Base-by-base conservation (phyloP, 306 rosid genomes). In the Cicer bijugum region DNA sequence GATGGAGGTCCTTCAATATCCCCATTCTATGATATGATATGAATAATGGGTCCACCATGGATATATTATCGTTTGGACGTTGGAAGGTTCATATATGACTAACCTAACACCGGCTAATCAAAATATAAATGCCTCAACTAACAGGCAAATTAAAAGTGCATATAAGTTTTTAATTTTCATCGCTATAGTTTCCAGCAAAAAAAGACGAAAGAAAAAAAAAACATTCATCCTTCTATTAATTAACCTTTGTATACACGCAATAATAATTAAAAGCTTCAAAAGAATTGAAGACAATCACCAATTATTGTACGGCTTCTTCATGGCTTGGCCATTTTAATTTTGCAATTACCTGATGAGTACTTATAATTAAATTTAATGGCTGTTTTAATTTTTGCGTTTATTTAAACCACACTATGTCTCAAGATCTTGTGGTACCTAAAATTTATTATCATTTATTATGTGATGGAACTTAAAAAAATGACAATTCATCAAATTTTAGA, bases 1-100 rank as follows among this genome's bases (percentile, higher is more conserved):
- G 35, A 28, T 69, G 15, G 20, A 69, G 40, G 77, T 17, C 39
- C 65, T 75, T 70, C 81, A 79, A 75, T 78, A 78, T 28, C 35
- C 67, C 74, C 61, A 20, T 50, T 74, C 1, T 14, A 51, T 6
- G 1, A 23, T 38, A 55, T 7, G 46, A 28, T 28, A 28, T 4
- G 35, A 28, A 55, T 74, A 23, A 35, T 46, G 67, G 67, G 43
- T 19, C 66, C 82, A 77, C 59, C 59, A 76, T 68, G 37, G 20
- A 76, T 69, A 28, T 28, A 4, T 7, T 44, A 37, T 46, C 12
- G 19, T 64, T 8, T n/a, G 4, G 55, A 53, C 53, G 67, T 67
- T 55, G 63, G 1, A 53, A 46, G 42, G 10, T 70, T 81, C 74
- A 39, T 59, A 28, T 10, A 46, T 16, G 14, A 23, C 10, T 28